phyloP scores from a whole-genome alignment of 1,284 basidiomycete species.

The Irpex sp. region DNA sequence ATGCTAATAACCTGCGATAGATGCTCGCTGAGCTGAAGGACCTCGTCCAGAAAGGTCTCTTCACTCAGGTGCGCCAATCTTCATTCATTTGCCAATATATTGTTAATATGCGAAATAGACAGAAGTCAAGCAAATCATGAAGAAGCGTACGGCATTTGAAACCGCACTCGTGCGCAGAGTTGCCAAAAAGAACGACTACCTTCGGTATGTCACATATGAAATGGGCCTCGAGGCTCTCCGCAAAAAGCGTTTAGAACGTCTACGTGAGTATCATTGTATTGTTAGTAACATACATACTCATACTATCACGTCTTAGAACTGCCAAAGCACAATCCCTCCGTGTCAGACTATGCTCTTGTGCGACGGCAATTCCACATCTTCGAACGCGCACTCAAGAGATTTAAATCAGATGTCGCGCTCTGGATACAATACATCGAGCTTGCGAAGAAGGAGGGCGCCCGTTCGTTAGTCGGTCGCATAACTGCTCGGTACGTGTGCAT shows the following conservation, averaged over 20 bases:
- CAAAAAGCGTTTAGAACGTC: slow-evolving; percentile 66
- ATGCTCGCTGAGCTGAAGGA: slow-evolving; percentile 97
- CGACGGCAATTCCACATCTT: slow-evolving; percentile 86
- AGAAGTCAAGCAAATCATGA: slow-evolving; percentile 85
- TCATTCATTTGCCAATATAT: background rate
- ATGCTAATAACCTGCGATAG: slow-evolving; percentile 34
- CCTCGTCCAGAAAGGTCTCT: slow-evolving; percentile 83
- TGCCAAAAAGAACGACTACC: slow-evolving; percentile 84
- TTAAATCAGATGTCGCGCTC: slow-evolving; percentile 82
- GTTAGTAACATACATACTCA: background rate
- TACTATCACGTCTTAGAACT: slow-evolving; percentile 36
- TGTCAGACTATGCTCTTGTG: slow-evolving; percentile 82
- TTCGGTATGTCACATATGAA: slow-evolving; percentile 92
- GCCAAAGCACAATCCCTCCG: slow-evolving; percentile 49
- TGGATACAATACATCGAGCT: slow-evolving; percentile 90
- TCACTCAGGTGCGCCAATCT: slow-evolving; percentile 64
- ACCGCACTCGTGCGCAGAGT: slow-evolving; percentile 79
- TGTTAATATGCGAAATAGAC: slow-evolving; percentile 34
- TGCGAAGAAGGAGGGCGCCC: slow-evolving; percentile 78
- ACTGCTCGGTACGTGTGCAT: slow-evolving; percentile 58
- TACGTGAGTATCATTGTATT: slow-evolving; percentile 50
- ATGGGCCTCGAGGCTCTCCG: slow-evolving; percentile 83
- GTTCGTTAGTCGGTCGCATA: slow-evolving; percentile 76
- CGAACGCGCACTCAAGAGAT: slow-evolving; percentile 85
- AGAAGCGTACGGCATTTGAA: slow-evolving; percentile 83